Conservation (phyloP, 2,329 filamentous ascomycete genomes). For the Claviceps africana region DNA sequence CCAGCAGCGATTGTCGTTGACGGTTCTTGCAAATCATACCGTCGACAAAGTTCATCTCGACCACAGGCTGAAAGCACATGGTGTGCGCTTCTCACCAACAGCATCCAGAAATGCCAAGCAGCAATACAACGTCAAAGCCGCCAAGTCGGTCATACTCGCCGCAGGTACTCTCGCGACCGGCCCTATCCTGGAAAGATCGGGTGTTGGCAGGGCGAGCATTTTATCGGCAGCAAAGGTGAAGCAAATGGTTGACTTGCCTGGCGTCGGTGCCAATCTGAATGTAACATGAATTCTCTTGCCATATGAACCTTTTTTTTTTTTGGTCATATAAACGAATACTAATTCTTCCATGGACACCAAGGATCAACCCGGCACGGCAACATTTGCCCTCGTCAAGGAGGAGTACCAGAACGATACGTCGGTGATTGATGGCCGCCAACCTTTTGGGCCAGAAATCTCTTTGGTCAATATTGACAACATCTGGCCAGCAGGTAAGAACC, state of each 20-base stretch:
- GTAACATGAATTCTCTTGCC: background rate
- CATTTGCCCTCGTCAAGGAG: slow-evolving; percentile 9
- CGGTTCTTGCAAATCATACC: slow-evolving; percentile 11
- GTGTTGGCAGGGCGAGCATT: slow-evolving; percentile 34
- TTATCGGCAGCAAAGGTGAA: slow-evolving; percentile 32
- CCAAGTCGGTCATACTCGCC: slow-evolving; percentile 8
- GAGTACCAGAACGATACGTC: slow-evolving; percentile 10
- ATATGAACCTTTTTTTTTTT: background rate
- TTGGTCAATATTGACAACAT: slow-evolving; percentile 11
- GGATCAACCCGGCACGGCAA: slow-evolving; percentile 11
- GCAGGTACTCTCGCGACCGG: slow-evolving; percentile 8
- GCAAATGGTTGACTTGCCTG: slow-evolving; percentile 36
- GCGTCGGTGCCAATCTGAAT: slow-evolving; percentile 28
- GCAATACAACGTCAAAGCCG: slow-evolving; percentile 1
- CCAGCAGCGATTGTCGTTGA: slow-evolving; percentile 17
- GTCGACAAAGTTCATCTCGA: slow-evolving; percentile 23
- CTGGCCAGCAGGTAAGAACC: slow-evolving; percentile 6
- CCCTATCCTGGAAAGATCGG: slow-evolving; percentile 37
- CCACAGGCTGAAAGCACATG: slow-evolving; percentile 1
- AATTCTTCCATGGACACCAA: background rate
- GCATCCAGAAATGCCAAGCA: slow-evolving; percentile 34
- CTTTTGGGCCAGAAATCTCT: slow-evolving; percentile 12
- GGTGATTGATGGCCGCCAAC: slow-evolving; percentile 7
- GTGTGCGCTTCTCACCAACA: slow-evolving; percentile 6
- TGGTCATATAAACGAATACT: background rate